phyloP scores from a whole-genome alignment of 2,329 filamentous ascomycete genomes.

The Trichophyton rubrum region DNA sequence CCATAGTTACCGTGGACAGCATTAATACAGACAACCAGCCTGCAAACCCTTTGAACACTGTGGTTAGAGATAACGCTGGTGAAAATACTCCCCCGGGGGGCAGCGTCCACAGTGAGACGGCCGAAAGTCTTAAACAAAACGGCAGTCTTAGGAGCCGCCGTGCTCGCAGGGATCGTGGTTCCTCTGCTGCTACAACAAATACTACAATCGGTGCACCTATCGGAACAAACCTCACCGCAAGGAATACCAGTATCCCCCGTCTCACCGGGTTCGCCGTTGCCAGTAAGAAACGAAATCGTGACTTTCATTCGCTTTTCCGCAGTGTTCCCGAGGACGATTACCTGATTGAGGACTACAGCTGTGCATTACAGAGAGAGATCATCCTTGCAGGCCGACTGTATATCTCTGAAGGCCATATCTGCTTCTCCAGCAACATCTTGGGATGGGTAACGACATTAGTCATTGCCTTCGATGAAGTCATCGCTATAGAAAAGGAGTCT shows the following conservation, averaged over 20 bases:
- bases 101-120: constrained; percentile 51
- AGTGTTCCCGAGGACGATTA: constrained; percentile 97
- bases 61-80: constrained; percentile 29
- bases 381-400: constrained; percentile 87
- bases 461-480: constrained; percentile 95
- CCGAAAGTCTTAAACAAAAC: constrained; percentile 45
- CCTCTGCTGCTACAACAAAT: constrained; percentile 59
- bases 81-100: constrained; percentile 55
- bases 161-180: constrained; percentile 64
- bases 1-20: constrained; percentile 24
- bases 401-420: constrained; percentile 92
- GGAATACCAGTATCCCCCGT: constrained; percentile 52
- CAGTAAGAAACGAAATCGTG: constrained; percentile 87
- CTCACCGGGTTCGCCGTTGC: constrained; percentile 92
- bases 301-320: constrained; percentile 87
- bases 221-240: constrained; percentile 53
- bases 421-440: constrained; percentile 97
- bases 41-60: constrained; percentile 13
- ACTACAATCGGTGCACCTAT: constrained; percentile 59
- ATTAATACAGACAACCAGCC: constrained; percentile 22
- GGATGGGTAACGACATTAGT: constrained; percentile 96
- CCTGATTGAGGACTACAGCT: constrained; percentile 96
- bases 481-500: constrained; percentile 91
- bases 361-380: constrained; percentile 88
- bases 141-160: constrained; percentile 56